Base-by-base conservation (phyloP, 1,139 yeast species). In the Entelexis paramagnoliae region DNA sequence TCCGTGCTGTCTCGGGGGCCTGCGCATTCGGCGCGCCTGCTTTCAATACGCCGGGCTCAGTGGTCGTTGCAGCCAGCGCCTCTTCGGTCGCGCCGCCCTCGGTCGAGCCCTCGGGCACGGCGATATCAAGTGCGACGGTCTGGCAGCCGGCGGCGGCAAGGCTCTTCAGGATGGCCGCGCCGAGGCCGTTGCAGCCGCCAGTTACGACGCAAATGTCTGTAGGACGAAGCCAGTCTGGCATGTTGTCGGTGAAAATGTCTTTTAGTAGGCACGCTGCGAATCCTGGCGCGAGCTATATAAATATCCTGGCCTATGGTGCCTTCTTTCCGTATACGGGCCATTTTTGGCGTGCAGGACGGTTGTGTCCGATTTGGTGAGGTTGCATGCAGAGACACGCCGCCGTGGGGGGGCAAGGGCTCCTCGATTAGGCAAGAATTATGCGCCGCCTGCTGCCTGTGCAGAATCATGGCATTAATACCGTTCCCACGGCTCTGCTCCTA, bases 181-280 rank as follows among this genome's bases (percentile, higher is more conserved):
- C 96, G 24, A 89, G 70, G 0, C 96, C 96, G 0, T 78, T 69
- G 2, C 77, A 64, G 0, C 96, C 96, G 1, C 96, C 96, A 0
- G 96, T 88, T 26, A 89, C 70, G n/a, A 87, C 66, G 0, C 81
- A 82, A 13, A 83, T 68, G 60, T 84, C 63, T 2, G 55, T 48
- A 0, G 52, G 51, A 16, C 22, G 49, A 2, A 59, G 49, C 61
- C 61, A 59, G 48, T 38, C 26, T 3, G 50, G 16, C 49, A 46
- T 46, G 10, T 26, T 26, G n/a, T 11, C 5, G 2, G 4, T 36
- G 19, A 19, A 8, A 26, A 26, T 26, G 4, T 7, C 7, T 7
- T 26, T 26, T 3, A n/a, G 40, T 36, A 26, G 16, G 26, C 40
- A 20, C n/a, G 24, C 4, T 13, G 7, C 26, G n/a, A 9, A 3